Percentiles rank a stretch among this genome's conserved stretches.
Conservation (phyloP, 495 filamentous ascomycete species). For the Sordaria brevicollis region DNA sequence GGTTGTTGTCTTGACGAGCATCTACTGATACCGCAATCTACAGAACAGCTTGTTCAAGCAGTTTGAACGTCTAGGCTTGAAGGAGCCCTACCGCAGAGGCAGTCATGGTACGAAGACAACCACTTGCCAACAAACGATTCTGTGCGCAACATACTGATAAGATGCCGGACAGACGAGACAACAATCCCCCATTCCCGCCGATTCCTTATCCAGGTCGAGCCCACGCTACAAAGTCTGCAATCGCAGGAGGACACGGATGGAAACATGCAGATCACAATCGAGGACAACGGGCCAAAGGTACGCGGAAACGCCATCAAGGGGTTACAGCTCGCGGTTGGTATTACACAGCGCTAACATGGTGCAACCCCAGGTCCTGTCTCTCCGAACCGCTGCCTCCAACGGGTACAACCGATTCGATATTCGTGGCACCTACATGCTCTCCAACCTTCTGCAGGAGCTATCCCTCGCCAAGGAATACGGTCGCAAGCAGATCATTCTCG, state of each 20-base stretch:
- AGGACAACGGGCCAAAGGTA: constrained; percentile 90
- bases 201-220: constrained; percentile 69
- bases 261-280: constrained; percentile 94
- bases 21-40: not conserved
- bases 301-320: constrained; percentile 1
- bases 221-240: constrained; percentile 59
- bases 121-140: not conserved
- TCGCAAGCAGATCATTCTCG: constrained; percentile 72
- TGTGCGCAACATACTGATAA: not conserved
- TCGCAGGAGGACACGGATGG: constrained; percentile 80
- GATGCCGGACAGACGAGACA: constrained; percentile 27
- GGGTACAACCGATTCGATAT: constrained; percentile 78
- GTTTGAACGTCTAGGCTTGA: constrained; percentile 30
- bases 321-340: not conserved
- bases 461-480: constrained; percentile 81
- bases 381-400: constrained; percentile 77
- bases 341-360: constrained; percentile 5
- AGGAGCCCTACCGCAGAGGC: constrained; percentile 35
- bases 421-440: constrained; percentile 90
- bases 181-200: constrained; percentile 45
- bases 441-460: constrained; percentile 88
- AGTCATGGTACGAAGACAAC: constrained; percentile 31
- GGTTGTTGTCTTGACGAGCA: not conserved
- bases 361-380: constrained; percentile 50
- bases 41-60: constrained; percentile 36